These are phyloP conservation scores for Pilobolus umbonatus DNA, from an alignment of 192 early-diverging fungal genomes.

Conservation along the genomic window DNA sequence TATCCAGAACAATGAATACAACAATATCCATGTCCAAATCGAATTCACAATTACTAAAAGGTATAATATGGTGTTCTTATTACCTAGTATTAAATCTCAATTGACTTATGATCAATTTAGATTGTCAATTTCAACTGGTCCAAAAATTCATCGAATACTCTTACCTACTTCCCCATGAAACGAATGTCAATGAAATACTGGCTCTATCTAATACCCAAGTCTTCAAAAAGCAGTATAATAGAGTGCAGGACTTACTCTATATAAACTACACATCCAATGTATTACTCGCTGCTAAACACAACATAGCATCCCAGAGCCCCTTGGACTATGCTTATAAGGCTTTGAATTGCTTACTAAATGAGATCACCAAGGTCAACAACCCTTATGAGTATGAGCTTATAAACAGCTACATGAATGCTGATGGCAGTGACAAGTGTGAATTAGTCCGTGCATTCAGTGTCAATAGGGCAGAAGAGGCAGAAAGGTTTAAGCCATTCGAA, in stretches of 20 bases:
- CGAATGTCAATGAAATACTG: slow-evolving; percentile 40
- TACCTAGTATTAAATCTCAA: too few species aligned
- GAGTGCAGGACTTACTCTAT: slow-evolving; percentile 19
- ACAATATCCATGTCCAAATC: too few species aligned
- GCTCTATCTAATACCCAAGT: too few species aligned
- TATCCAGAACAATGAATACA: too few species aligned
- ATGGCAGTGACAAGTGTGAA: slow-evolving; percentile 20
- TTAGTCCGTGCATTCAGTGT: slow-evolving; percentile 50
- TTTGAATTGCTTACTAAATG: slow-evolving; percentile 18
- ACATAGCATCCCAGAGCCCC: slow-evolving; percentile 11
- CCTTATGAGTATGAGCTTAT: slow-evolving; percentile 23
- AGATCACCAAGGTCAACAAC: background rate
- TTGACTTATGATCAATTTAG: too few species aligned
- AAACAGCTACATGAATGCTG: slow-evolving; percentile 23
- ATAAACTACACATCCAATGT: slow-evolving; percentile 31
- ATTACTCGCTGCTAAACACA: slow-evolving; percentile 29
- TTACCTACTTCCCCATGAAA: slow-evolving; percentile 65
- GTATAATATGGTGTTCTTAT: too few species aligned
- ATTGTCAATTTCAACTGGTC: background rate
- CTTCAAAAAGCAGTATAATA: slow-evolving; percentile 3
- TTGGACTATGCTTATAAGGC: slow-evolving; percentile 31
- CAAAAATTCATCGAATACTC: slow-evolving; percentile 46
- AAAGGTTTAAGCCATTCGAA: slow-evolving; percentile 42
- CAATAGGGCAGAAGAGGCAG: slow-evolving; percentile 53
- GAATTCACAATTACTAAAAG: too few species aligned